Evolutionary conservation across 1,139 yeast species (phyloP).

Genomic region (Yarrowia galli): DNA sequence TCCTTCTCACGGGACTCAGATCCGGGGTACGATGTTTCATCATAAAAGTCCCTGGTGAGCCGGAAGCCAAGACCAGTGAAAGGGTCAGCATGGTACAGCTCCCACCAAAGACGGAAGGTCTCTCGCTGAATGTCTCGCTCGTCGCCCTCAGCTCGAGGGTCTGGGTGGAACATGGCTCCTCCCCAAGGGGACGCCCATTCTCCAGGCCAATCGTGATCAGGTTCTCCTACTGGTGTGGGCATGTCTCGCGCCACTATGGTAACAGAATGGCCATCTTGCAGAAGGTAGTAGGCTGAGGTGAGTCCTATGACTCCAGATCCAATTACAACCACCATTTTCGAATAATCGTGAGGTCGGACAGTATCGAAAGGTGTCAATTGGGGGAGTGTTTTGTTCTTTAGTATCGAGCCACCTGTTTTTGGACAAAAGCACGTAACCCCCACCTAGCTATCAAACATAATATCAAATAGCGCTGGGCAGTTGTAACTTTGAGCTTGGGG

Average conservation of each 20-base stretch:
- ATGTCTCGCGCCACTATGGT: slow-evolving; percentile 61
- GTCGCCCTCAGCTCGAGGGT: slow-evolving; percentile 53
- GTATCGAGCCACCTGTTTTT: background rate
- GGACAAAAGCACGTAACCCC: background rate
- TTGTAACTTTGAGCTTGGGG: slow-evolving; percentile 28
- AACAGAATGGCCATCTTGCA: slow-evolving; percentile 53
- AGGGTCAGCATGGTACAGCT: slow-evolving; percentile 56
- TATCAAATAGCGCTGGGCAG: slow-evolving; percentile 13
- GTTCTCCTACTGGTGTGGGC: slow-evolving; percentile 54
- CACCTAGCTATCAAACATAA: slow-evolving; percentile 14
- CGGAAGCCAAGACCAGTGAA: slow-evolving; percentile 62
- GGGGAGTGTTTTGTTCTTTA: background rate
- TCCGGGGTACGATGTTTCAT: slow-evolving; percentile 53
- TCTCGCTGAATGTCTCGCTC: slow-evolving; percentile 57
- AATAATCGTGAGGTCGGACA: background rate
- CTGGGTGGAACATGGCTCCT: slow-evolving; percentile 76
- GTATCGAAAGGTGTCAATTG: background rate
- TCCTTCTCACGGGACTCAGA: slow-evolving; percentile 45
- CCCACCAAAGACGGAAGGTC: slow-evolving; percentile 57
- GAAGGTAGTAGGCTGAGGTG: slow-evolving; percentile 60
- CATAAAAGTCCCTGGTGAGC: slow-evolving; percentile 63
- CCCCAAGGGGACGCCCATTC: slow-evolving; percentile 75
- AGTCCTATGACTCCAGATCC: slow-evolving; percentile 54
- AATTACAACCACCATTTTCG: slow-evolving; percentile 18
- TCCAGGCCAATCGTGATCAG: slow-evolving; percentile 44